phyloP scores from a whole-genome alignment of 2,329 filamentous ascomycete genomes.

The Cercospora citrullina region DNA sequence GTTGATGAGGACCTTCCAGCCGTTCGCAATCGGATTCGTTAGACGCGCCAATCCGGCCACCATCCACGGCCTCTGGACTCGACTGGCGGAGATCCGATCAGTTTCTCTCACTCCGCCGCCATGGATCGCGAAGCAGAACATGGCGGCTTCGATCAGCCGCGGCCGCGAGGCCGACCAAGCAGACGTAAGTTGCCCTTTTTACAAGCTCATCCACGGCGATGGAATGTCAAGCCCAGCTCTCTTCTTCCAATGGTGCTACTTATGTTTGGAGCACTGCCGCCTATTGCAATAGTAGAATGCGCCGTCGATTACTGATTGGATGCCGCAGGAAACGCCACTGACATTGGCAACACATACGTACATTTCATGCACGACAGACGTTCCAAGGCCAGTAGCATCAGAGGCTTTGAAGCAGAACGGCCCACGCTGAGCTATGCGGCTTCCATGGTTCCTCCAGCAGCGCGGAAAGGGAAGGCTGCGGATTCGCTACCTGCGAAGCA shows the following conservation, averaged over 20 bases:
- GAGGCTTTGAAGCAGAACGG: slow-evolving; percentile 74
- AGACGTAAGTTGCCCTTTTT: slow-evolving; percentile 25
- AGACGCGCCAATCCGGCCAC: not conserved
- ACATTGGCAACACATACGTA: slow-evolving; percentile 40
- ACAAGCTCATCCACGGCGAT: not conserved
- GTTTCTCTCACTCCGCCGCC: slow-evolving; percentile 18
- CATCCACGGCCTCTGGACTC: not conserved
- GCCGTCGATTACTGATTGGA: slow-evolving; percentile 13
- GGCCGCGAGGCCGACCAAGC: slow-evolving; percentile 30
- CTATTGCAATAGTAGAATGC: not conserved
- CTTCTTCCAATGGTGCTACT: not conserved
- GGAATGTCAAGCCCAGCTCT: not conserved
- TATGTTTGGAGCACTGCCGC: not conserved
- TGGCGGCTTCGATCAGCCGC: slow-evolving; percentile 32
- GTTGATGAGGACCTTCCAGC: not conserved
- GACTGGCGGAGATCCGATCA: not conserved
- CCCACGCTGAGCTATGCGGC: slow-evolving; percentile 88
- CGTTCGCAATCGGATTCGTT: not conserved
- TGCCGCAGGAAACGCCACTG: slow-evolving; percentile 37
- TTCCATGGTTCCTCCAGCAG: slow-evolving; percentile 85
- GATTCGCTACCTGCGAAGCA: slow-evolving; percentile 93
- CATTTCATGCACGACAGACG: slow-evolving; percentile 87
- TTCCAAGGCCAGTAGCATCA: slow-evolving; percentile 71
- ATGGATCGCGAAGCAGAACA: slow-evolving; percentile 34
- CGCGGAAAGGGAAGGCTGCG: slow-evolving; percentile 70